These are phyloP conservation scores for Fusarium pilosicola DNA, from an alignment of 2,329 filamentous ascomycete species.

Conservation along the genomic window DNA sequence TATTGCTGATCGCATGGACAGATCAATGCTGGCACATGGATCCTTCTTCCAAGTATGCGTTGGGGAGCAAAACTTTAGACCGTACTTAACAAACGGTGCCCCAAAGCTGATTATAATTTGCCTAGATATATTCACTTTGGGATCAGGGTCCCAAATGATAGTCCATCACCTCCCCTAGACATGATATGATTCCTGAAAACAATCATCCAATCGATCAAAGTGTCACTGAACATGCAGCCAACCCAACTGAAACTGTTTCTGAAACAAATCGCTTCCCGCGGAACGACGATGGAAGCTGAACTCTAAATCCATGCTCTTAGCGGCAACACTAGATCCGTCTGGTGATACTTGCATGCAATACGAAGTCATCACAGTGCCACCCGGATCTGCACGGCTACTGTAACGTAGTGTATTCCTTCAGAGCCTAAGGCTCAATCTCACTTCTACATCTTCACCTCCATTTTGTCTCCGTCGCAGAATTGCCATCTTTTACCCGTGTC, in stretches of 20 bases:
- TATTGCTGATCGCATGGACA: background rate
- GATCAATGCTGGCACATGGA: background rate
- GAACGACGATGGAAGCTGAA: background rate
- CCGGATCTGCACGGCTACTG: background rate
- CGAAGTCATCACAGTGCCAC: conserved; percentile 4
- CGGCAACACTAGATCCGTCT: background rate
- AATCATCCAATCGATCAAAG: background rate
- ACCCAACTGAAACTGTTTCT: background rate
- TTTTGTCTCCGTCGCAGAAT: background rate
- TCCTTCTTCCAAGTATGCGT: background rate
- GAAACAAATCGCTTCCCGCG: background rate
- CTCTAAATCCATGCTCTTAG: background rate
- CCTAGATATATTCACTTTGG: background rate
- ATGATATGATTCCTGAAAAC: background rate
- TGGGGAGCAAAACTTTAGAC: background rate
- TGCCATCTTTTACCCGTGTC: background rate
- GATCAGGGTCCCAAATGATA: too few species aligned
- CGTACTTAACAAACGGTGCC: background rate
- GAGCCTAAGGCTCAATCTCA: background rate
- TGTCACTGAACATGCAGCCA: background rate
- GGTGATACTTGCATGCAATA: background rate
- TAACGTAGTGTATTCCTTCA: background rate
- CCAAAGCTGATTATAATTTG: background rate
- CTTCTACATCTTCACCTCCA: background rate
- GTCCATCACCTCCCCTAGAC: background rate